Evolutionary conservation across 257 asterid genomes (phyloP), one percentile per base, ranked within the genome.

Genomic region (Solanum pimpinellifolium): DNA sequence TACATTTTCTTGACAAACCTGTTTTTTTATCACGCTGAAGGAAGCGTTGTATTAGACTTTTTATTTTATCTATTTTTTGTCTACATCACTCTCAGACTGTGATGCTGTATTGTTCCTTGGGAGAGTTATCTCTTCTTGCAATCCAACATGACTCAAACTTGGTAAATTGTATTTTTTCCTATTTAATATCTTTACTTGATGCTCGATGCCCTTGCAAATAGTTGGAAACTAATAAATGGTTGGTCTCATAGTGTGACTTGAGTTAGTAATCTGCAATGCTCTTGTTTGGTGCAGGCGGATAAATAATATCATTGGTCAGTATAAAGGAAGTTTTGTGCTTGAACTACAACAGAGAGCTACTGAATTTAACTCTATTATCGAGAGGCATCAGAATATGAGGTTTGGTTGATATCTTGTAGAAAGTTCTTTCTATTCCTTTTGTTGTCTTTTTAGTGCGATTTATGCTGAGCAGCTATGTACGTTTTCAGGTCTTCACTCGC

Each of bases 341-440:
- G 99, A 96, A 93, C 94, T 97, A 90, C 99, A 97, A 88, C 99
- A 97, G 92, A 93, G 99, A 93, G 98, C 99, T 91, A 94, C 92
- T 84, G 99, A 97, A 84, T 97, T 97, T 69, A 94, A 93, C 87
- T 94, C 98, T 66, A 92, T 97, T 52, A 94, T 94, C 73, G 94
- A 91, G 88, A 96, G 92, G 90, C 98, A 97, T 89, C 94, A 62
- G 89, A 96, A 91, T 87, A 97, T 97, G 87, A 95, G 99, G 99
- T 94, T 89, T 52, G 83, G 41, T n/a, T 85, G 88, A 87, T 81
- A 70, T 39, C 66, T 69, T 69, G 75, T 84, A 35, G 27, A 33
- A 77, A 25, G 87, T 31, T 81, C 12, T 81, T 49, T 49, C 69
- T 47, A 81, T 81, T 33, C 46, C 85, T 49, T 11, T 33, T 49